phyloP scores from a whole-genome alignment of 208 protist species.

The Porcisia hertigi region DNA sequence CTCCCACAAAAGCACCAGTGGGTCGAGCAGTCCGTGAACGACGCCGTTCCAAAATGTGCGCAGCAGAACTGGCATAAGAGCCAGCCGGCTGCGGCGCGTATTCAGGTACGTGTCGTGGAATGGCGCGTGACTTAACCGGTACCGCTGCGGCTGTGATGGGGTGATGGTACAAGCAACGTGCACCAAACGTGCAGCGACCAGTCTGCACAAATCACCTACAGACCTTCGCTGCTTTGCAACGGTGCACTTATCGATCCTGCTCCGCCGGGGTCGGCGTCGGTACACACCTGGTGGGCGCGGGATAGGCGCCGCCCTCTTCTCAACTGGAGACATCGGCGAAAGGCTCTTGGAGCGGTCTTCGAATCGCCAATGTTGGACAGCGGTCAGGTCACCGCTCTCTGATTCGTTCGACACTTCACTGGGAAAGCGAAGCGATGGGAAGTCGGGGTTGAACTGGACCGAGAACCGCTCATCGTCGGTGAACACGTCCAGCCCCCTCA shows the following conservation, averaged over 20 bases:
- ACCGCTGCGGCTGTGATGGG: neutral
- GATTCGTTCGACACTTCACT: neutral
- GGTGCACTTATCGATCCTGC: constrained; percentile 18
- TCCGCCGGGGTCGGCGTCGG: constrained; percentile 11
- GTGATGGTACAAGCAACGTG: constrained; percentile 84
- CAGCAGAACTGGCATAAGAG: neutral
- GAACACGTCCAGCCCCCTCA: constrained; percentile 4
- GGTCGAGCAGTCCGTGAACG: neutral
- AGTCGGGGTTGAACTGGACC: neutral
- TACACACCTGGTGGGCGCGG: neutral
- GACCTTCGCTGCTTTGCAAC: constrained; percentile 42
- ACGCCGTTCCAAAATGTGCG: neutral
- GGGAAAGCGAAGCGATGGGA: neutral
- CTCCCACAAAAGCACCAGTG: neutral
- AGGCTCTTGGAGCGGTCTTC: neutral
- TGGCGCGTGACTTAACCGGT: too few species aligned
- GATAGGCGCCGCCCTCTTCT: neutral
- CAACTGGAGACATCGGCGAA: neutral
- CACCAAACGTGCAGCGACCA: constrained; percentile 71
- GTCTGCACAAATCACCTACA: constrained; percentile 64
- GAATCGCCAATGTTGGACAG: neutral
- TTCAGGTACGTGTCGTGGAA: neutral
- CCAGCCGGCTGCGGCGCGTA: neutral
- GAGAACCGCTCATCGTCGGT: neutral
- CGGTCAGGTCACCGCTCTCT: neutral